Evolutionary conservation across 2,329 filamentous ascomycete genomes (phyloP), one percentile per base, ranked within the genome.

Genomic region (Diplodia scrobiculata): DNA sequence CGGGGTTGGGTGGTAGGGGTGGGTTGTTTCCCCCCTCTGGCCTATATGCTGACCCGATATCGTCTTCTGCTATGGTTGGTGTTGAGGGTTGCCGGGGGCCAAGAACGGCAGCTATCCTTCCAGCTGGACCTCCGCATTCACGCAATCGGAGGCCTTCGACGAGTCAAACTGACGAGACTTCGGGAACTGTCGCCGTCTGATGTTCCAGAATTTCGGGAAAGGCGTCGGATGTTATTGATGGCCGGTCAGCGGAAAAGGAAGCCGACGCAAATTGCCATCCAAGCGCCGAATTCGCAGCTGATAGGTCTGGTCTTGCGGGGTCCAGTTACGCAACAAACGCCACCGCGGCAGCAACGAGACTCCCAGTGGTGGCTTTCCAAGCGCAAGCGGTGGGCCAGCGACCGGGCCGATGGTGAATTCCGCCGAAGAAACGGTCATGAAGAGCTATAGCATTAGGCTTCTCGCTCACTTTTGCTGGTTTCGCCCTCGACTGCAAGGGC

Each of bases 331-430:
- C 36, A 48, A 41, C 55, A 6, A 17, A 60, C 55, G 55, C 55
- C 55, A 60, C 55, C 19, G 45, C 17, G 34, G 14, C 38, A 7
- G 10, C 38, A n/a, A 38, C 38, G 19, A 17, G 34, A 19, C 10
- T 60, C 55, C 29, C 38, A 41, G 36, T 60, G 55, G 55, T 60
- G 55, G 55, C 55, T 17, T 47, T 60, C 38, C 55, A 19, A 48
- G 54, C 6, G 55, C 38, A 48, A 60, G 55, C 55, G 55, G 55
- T 60, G 55, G 21, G 38, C 38, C 6, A 21, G 27, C 14, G 21
- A 34, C 17, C 38, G 55, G 38, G 45, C 4, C 38, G 25, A 48
- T 48, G 55, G 55, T 48, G 55, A 32, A 25, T 47, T 60, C 25
- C 38, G 55, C 38, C n/a, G 55, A 48, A 41, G 14, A 47, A n/a